phyloP scores from a whole-genome alignment of 495 filamentous ascomycete genomes.

The Baudoinia panamericana region DNA sequence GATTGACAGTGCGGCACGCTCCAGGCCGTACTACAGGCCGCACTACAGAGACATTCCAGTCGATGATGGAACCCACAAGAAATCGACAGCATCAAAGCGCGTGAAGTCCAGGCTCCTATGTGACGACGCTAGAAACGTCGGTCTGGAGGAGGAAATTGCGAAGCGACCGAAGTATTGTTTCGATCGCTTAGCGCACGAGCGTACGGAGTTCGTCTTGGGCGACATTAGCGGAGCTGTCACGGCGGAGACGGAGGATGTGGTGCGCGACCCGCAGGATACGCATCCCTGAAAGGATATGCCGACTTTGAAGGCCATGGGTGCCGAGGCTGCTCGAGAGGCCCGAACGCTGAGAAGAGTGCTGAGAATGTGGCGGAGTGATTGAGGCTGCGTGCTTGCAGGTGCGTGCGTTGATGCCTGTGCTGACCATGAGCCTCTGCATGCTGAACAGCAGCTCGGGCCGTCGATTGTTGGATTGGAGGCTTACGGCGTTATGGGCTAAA shows the following conservation, averaged over 20 bases:
- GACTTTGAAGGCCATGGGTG: background rate
- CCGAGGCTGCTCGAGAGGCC: background rate
- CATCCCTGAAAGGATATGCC: background rate
- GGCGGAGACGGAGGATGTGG: too few relatives aligned
- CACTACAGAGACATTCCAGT: too few relatives aligned
- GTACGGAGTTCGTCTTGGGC: background rate
- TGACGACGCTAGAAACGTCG: too few relatives aligned
- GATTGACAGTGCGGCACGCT: too few relatives aligned
- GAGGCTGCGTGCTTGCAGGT: too few relatives aligned
- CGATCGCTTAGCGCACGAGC: background rate
- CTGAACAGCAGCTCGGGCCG: background rate
- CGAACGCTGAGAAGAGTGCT: background rate
- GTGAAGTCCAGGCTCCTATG: too few relatives aligned
- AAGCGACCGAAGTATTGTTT: background rate
- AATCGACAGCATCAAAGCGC: too few relatives aligned
- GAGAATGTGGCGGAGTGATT: too few relatives aligned
- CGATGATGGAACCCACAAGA: too few relatives aligned
- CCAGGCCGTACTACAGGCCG: too few relatives aligned
- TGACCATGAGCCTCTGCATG: background rate
- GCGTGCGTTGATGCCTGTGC: too few relatives aligned
- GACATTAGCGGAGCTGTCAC: background rate
- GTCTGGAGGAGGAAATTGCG: conserved; percentile 3
- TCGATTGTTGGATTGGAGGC: background rate
- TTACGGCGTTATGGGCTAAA: background rate
- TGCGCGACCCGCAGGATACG: background rate